Evolutionary conservation across 1,284 basidiomycete species (phyloP).

Genomic region (Trametes polyzona): DNA sequence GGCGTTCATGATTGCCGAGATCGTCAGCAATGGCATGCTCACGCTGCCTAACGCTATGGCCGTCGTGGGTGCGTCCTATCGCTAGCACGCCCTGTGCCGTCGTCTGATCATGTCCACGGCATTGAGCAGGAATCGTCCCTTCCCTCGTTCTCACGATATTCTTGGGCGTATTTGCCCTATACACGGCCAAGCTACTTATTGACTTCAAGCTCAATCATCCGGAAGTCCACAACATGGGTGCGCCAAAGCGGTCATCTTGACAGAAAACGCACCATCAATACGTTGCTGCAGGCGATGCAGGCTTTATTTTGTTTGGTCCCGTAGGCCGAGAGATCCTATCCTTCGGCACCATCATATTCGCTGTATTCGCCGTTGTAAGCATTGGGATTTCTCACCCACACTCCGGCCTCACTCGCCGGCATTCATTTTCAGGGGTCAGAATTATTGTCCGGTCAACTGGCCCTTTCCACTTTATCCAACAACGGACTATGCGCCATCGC

Average conservation of each 20-base stretch:
- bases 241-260: too few relatives aligned
- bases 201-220: constrained; percentile 64
- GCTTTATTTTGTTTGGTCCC: constrained; percentile 54
- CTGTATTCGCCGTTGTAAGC: constrained; percentile 47
- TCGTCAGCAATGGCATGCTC: constrained; percentile 62
- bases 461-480: constrained; percentile 50
- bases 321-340: constrained; percentile 52
- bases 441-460: constrained; percentile 54
- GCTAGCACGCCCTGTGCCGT: not conserved
- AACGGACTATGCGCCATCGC: constrained; percentile 50
- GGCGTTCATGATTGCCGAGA: constrained; percentile 61
- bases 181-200: constrained; percentile 56
- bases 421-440: constrained; percentile 45
- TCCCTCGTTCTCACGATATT: constrained; percentile 59
- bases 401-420: not conserved
- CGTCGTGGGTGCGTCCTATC: constrained; percentile 45
- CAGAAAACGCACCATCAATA: too few relatives aligned
- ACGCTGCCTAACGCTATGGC: constrained; percentile 58
- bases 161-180: constrained; percentile 55
- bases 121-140: constrained; percentile 51
- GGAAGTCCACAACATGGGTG: constrained; percentile 56
- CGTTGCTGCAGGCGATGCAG: constrained; percentile 50
- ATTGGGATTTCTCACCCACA: not conserved
- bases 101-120: not conserved
- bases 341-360: constrained; percentile 55